phyloP scores from a whole-genome alignment of 768 basidiomycete species.

The Boletus rubescentipes region DNA sequence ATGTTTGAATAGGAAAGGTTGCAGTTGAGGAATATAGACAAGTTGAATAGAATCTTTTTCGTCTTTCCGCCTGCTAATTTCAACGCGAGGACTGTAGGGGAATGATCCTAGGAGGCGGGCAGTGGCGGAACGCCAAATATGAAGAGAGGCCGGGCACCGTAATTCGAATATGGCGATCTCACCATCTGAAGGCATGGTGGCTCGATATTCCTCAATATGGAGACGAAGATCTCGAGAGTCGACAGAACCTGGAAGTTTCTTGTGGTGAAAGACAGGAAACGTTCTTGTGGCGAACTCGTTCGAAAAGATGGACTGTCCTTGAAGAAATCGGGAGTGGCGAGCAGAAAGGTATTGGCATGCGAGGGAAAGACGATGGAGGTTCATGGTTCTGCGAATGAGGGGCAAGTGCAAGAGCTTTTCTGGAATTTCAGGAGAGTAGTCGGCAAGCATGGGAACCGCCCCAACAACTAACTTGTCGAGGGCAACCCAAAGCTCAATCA shows the following conservation, averaged over 20 bases:
- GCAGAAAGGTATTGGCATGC: slow-evolving; percentile 32
- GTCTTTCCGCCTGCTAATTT: too few relatives aligned
- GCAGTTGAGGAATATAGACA: too few relatives aligned
- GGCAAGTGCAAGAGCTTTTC: too few relatives aligned
- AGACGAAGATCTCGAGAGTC: too few relatives aligned
- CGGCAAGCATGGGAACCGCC: slow-evolving; percentile 25
- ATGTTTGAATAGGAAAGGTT: too few relatives aligned
- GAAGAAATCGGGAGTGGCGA: slow-evolving; percentile 25
- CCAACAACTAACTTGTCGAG: slow-evolving; percentile 28
- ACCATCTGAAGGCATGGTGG: too few relatives aligned
- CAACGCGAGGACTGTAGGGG: slow-evolving; percentile 17
- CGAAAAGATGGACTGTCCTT: slow-evolving; percentile 36
- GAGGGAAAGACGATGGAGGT: slow-evolving; percentile 31
- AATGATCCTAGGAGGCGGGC: slow-evolving; percentile 39
- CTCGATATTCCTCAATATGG: too few relatives aligned
- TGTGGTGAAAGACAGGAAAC: too few relatives aligned
- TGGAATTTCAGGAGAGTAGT: slow-evolving; percentile 38
- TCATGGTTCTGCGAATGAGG: slow-evolving; percentile 28
- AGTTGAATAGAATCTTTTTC: slow-evolving; percentile 19
- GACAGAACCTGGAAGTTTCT: too few relatives aligned
- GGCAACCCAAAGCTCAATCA: slow-evolving; percentile 38
- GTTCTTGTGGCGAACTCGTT: too few relatives aligned
- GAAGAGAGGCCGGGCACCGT: slow-evolving; percentile 37
- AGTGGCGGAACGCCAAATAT: slow-evolving; percentile 44
- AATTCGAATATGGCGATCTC: slow-evolving; percentile 43